Conservation (phyloP, 176 grass and related monocot genomes). For the Phoenix dactylifera region DNA sequence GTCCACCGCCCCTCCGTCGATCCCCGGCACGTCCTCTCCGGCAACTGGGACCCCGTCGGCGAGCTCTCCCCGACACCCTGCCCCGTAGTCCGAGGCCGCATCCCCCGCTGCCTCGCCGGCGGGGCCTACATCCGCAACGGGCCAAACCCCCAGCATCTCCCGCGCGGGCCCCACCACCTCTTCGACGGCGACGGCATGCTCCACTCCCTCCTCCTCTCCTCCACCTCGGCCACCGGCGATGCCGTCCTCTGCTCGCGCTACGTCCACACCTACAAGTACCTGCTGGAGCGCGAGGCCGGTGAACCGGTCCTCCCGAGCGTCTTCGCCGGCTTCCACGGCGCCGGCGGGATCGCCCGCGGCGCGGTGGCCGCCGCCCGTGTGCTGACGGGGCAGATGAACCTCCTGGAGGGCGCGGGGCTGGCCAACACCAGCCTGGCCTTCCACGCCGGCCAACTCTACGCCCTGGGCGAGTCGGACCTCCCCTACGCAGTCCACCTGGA, state of each 20-base stretch:
- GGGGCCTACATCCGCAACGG: slow-evolving; percentile 96
- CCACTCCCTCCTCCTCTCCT: slow-evolving; percentile 74
- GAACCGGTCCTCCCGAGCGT: slow-evolving; percentile 59
- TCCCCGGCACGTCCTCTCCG: slow-evolving; percentile 50
- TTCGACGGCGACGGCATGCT: slow-evolving; percentile 98
- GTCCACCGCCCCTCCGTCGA: slow-evolving; percentile 70
- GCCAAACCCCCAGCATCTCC: slow-evolving; percentile 84
- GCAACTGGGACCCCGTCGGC: slow-evolving; percentile 82
- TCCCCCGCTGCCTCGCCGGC: slow-evolving; percentile 69
- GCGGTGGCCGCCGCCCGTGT: slow-evolving; percentile 63
- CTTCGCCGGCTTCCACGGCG: slow-evolving; percentile 74
- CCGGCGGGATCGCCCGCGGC: slow-evolving; percentile 55
- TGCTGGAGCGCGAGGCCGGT: slow-evolving; percentile 54
- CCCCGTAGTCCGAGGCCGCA: slow-evolving; percentile 51
- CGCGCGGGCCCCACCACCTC: slow-evolving; percentile 70
- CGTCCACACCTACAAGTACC: slow-evolving; percentile 91
- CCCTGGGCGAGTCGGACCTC: slow-evolving; percentile 80
- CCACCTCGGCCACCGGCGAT: background rate
- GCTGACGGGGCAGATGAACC: slow-evolving; percentile 80
- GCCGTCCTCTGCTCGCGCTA: slow-evolving; percentile 76
- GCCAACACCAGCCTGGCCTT: slow-evolving; percentile 87
- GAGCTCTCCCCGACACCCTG: slow-evolving; percentile 77
- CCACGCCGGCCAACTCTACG: slow-evolving; percentile 63
- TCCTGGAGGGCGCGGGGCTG: slow-evolving; percentile 45
- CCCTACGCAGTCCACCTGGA: slow-evolving; percentile 63